Percentiles rank a stretch among this genome's conserved stretches.
These are phyloP conservation scores for Choanephora cucurbitarum DNA, from an alignment of 371 early-diverging fungal species.

Conservation along the genomic window DNA sequence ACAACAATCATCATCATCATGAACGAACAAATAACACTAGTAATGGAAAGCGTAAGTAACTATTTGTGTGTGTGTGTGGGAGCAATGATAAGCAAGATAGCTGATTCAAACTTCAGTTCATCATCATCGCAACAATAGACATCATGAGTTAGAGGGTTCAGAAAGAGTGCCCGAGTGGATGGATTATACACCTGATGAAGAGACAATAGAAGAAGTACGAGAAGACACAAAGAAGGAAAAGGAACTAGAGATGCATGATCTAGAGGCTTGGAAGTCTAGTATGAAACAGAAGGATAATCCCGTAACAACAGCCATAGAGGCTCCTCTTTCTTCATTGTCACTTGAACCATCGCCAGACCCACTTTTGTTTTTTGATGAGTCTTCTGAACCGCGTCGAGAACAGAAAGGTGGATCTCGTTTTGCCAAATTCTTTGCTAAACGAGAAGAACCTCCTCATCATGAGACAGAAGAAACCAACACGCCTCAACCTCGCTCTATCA, in stretches of 20 bases:
- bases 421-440: constrained; percentile 62
- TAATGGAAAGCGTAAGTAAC: constrained; percentile 13
- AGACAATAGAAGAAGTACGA: constrained; percentile 30
- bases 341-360: constrained; percentile 3
- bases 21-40: constrained; percentile 5
- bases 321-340: constrained; percentile 5
- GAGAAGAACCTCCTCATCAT: constrained; percentile 31
- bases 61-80: no score
- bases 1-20: no score
- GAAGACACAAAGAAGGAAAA: constrained; percentile 26
- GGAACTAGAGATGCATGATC: constrained; percentile 46
- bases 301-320: constrained; percentile 3
- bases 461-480: background rate
- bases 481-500: constrained; percentile 37
- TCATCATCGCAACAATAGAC: constrained; percentile 7
- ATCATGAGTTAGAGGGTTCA: constrained; percentile 10
- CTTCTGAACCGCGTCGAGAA: constrained; percentile 26
- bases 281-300: constrained; percentile 63
- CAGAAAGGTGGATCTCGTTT: constrained; percentile 59
- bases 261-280: constrained; percentile 66
- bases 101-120: no score
- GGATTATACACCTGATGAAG: constrained; percentile 57
- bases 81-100: no score
- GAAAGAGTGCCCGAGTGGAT: constrained; percentile 68
- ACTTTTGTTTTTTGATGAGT: constrained; percentile 22